Base-by-base conservation (phyloP, 2,329 filamentous ascomycete genomes). In the Sclerotinia trifoliorum region DNA sequence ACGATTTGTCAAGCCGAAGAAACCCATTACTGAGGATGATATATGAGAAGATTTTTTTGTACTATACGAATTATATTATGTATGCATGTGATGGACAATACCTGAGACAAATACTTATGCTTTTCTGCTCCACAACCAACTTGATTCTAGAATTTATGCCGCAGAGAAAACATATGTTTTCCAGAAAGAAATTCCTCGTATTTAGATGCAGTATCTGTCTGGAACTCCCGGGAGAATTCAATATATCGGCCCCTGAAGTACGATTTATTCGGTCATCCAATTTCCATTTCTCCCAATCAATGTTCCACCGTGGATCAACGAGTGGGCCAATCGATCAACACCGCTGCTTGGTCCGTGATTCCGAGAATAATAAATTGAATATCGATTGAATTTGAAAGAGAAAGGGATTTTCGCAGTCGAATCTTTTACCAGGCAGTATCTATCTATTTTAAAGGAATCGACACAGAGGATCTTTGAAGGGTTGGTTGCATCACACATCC, bases 1-100 rank as follows among this genome's bases (percentile, higher is more conserved):
- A 2, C 77, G 78, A 70, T 72, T 77, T 69, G 72, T 74, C 75
- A 80, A 79, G 73, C 75, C 73, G 61, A 74, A 74, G 65, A 78
- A 76, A 70, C 76, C 76, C 55, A 76, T 77, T 54, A 65, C 55
- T 15, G 75, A 76, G 56, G 71, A 77, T 68, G 75, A 76, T 64
- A 65, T 76, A 60, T 71, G 39, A 70, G n/a, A 56, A 46, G 15
- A 35, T 10, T 56, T 51, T 32, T 21, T 48, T 3, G 29, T 42
- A 44, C 21, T 60, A 13, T 39, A 66, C 5, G 54, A 60, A 62
- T 54, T 44, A 48, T 63, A 21, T 35, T 11, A 49, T 67, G 49
- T 46, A 63, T 63, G 51, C 62, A 54, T 65, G 26, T 17, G 19
- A 5, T 44, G 56, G 57, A 35, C 24, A 29, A 52, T 15, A 2